Evolutionary conservation across 2,329 filamentous ascomycete species (phyloP).

Genomic region (Corinectria fuckeliana): DNA sequence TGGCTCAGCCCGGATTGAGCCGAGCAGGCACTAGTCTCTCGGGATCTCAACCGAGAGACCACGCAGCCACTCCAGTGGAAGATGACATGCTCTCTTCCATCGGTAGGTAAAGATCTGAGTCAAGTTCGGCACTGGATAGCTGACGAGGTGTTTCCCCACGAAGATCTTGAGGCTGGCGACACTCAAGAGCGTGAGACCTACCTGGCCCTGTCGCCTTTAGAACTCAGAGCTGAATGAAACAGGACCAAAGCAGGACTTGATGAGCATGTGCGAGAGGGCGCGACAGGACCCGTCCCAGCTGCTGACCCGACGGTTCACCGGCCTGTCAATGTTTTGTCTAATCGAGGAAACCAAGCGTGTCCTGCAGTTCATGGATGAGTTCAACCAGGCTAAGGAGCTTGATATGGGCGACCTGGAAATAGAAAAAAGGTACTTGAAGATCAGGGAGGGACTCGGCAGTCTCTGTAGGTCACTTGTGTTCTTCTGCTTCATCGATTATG

Average conservation of each 20-base stretch:
- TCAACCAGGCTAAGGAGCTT: not conserved
- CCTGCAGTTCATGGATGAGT: not conserved
- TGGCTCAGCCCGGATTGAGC: not conserved
- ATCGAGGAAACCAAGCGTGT: not conserved
- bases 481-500: not conserved
- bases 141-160: not conserved
- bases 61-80: not conserved
- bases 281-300: not conserved
- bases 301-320: not conserved
- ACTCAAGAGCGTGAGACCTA: not conserved
- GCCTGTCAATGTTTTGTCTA: not conserved
- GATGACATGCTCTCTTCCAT: not conserved
- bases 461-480: not conserved
- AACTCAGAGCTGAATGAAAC: not conserved
- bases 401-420: not conserved
- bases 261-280: not conserved
- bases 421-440: not conserved
- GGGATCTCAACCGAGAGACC: not conserved
- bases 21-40: not conserved
- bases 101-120: not conserved
- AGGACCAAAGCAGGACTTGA: not conserved
- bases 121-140: not conserved
- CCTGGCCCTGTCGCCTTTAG: no score
- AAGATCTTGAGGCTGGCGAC: not conserved
- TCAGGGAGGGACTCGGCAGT: not conserved